phyloP scores from a whole-genome alignment of 1,139 yeast genomes.

The Geotrichum europaeum region DNA sequence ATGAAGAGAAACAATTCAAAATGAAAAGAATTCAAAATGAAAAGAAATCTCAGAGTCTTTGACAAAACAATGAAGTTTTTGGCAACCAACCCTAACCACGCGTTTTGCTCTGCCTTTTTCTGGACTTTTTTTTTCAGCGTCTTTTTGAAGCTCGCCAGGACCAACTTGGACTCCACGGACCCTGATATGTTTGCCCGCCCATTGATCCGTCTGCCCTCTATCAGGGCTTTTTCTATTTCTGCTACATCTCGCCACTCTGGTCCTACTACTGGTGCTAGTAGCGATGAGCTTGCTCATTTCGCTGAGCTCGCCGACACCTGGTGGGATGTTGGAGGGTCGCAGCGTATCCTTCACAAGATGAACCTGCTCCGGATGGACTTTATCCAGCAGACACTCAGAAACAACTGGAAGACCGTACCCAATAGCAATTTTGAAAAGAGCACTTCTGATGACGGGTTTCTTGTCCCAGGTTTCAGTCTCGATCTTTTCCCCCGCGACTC shows the following conservation, averaged over 20 bases:
- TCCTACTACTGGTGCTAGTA: not conserved
- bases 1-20: not conserved
- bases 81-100: not conserved
- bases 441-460: not conserved
- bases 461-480: slow-evolving; percentile 68
- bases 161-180: not conserved
- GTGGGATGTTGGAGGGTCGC: slow-evolving; percentile 97
- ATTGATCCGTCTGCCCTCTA: not conserved
- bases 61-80: not conserved
- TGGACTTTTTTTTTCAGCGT: not conserved
- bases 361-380: slow-evolving; percentile 84
- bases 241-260: not conserved
- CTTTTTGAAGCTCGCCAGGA: not conserved
- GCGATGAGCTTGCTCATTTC: slow-evolving; percentile 66
- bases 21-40: not conserved
- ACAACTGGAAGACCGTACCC: slow-evolving; percentile 37
- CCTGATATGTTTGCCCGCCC: not conserved
- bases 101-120: not conserved
- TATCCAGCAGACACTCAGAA: slow-evolving; percentile 53
- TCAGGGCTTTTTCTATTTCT: not conserved
- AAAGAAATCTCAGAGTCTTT: not conserved
- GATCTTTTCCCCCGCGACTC: slow-evolving; percentile 52
- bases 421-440: slow-evolving; percentile 21
- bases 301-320: slow-evolving; percentile 78
- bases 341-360: slow-evolving; percentile 90